Percentiles rank a stretch among this genome's conserved stretches.
phyloP scores from a whole-genome alignment of 176 grass and related monocot genomes.

The bread wheat (Triticum aestivum) region DNA sequence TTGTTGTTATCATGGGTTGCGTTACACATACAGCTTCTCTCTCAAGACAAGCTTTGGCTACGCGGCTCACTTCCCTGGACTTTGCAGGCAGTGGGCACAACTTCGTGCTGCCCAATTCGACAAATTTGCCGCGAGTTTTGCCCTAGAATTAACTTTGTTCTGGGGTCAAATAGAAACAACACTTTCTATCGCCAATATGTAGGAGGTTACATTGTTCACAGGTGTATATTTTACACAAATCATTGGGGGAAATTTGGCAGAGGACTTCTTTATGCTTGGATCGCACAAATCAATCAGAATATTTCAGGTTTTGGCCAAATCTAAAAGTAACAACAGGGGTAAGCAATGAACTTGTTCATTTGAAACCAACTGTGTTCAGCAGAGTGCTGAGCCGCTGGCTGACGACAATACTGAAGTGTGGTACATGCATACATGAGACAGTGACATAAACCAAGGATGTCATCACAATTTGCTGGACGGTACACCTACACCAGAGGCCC shows the following conservation, averaged over 20 bases:
- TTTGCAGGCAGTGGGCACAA: not conserved
- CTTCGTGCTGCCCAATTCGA: not conserved
- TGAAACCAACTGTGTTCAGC: not conserved
- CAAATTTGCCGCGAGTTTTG: not conserved
- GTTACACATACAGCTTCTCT: not conserved
- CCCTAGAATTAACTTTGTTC: not conserved
- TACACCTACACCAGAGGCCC: constrained; percentile 43
- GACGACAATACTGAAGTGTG: not conserved
- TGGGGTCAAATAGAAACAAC: not conserved
- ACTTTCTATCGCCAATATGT: not conserved
- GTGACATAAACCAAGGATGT: constrained; percentile 5
- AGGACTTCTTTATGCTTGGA: not conserved
- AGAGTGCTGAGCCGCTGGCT: not conserved
- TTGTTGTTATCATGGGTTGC: constrained; percentile 24
- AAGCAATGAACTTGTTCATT: not conserved
- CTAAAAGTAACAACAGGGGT: not conserved
- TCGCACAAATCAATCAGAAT: constrained; percentile 1
- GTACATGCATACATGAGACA: not conserved
- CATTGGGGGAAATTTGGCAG: not conserved
- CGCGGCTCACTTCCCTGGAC: too few species aligned
- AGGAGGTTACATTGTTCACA: not conserved
- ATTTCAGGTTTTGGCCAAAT: not conserved
- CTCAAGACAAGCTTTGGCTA: not conserved
- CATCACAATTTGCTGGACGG: constrained; percentile 81
- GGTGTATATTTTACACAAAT: not conserved